Evolutionary conservation across 208 protist species (phyloP).

Genomic region (Wallacemonas sp.): DNA sequence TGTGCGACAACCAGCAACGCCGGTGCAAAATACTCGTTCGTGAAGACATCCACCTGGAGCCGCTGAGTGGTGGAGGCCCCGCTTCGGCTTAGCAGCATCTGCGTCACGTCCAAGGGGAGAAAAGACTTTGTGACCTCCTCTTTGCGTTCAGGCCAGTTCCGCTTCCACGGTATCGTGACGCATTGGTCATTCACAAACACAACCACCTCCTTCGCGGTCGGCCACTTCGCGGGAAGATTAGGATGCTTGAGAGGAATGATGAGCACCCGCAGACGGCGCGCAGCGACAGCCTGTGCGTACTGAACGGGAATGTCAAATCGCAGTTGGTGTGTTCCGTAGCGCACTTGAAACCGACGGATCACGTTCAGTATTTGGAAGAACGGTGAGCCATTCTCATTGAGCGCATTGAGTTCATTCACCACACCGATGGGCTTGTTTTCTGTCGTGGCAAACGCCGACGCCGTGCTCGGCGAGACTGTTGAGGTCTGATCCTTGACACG

Average conservation of each 20-base stretch:
- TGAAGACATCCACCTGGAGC: slow-evolving; percentile 62
- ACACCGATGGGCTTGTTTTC: slow-evolving; percentile 2
- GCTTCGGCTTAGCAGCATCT: slow-evolving; percentile 44
- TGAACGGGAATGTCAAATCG: slow-evolving; percentile 66
- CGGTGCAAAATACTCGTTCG: slow-evolving; percentile 59
- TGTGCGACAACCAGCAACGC: slow-evolving; percentile 56
- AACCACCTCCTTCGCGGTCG: slow-evolving; percentile 66
- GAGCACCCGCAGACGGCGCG: slow-evolving; percentile 61
- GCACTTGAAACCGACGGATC: slow-evolving; percentile 52
- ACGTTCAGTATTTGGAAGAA: slow-evolving; percentile 63
- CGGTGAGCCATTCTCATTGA: slow-evolving; percentile 61
- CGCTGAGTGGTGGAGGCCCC: slow-evolving; percentile 31
- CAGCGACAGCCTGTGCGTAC: slow-evolving; percentile 48
- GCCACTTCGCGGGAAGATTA: slow-evolving; percentile 63
- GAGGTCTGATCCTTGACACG: not conserved
- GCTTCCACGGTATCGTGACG: slow-evolving; percentile 69
- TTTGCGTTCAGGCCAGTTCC: slow-evolving; percentile 71
- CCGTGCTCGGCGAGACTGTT: not conserved
- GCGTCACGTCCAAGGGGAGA: slow-evolving; percentile 79
- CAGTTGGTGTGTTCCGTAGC: slow-evolving; percentile 63
- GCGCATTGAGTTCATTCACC: slow-evolving; percentile 33
- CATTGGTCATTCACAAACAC: slow-evolving; percentile 77
- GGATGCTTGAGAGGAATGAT: slow-evolving; percentile 62
- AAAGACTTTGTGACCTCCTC: slow-evolving; percentile 66
- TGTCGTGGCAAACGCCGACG: not conserved